phyloP scores from a whole-genome alignment of 2,329 filamentous ascomycete genomes.

The Lojkania enalia region DNA sequence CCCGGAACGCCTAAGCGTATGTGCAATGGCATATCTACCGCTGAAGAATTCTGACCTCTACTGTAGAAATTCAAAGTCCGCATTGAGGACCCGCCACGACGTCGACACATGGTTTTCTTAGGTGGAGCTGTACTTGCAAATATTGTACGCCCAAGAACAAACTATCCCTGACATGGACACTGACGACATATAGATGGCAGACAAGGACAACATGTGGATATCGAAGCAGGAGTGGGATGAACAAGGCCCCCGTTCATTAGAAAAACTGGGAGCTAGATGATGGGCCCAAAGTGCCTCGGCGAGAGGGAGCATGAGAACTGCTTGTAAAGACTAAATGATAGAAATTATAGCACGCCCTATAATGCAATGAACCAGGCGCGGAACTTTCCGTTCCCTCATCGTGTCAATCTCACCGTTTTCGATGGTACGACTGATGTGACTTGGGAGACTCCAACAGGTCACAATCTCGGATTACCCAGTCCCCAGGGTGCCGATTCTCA shows the following conservation, averaged over 20 bases:
- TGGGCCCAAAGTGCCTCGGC: constrained; percentile 10
- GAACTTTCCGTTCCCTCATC: no score
- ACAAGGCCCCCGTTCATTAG: constrained; percentile 78
- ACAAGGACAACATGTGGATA: constrained; percentile 99
- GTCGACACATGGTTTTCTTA: constrained; percentile 99
- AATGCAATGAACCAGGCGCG: constrained; percentile 5
- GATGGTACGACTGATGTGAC: no score
- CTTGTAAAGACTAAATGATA: constrained; percentile 6
- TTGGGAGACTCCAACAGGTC: no score
- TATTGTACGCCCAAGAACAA: constrained; percentile 60
- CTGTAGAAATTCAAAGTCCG: constrained; percentile 96
- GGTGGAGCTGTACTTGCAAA: constrained; percentile 96
- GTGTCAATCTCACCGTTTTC: no score
- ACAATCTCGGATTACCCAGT: no score
- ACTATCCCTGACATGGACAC: constrained; percentile 6
- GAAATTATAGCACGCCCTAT: constrained; percentile 6
- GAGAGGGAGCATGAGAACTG: not conserved
- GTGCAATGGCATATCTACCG: constrained; percentile 27
- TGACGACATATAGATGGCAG: constrained; percentile 70
- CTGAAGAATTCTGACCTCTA: constrained; percentile 23
- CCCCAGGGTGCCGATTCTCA: no score
- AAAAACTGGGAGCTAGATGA: constrained; percentile 89
- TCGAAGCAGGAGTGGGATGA: constrained; percentile 97
- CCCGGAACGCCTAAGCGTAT: constrained; percentile 79
- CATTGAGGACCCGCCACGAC: constrained; percentile 94